Base-by-base conservation (phyloP, 805 yeast genomes). In the Metschnikowia lunata region DNA sequence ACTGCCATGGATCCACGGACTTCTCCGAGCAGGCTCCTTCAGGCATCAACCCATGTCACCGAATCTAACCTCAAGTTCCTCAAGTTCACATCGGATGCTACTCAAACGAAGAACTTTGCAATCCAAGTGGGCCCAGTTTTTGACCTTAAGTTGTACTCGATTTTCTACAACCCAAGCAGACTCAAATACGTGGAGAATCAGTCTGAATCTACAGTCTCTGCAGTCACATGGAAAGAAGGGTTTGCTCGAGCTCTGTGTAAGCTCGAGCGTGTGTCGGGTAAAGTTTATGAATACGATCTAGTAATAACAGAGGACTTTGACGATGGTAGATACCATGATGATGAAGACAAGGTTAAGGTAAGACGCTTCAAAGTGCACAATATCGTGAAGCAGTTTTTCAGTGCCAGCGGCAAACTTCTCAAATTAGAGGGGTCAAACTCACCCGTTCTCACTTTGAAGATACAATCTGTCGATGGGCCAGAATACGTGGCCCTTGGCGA, bases 301-400 rank as follows among this genome's bases (percentile, higher is more conserved):
- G 61, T 57, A 8, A 67, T 85, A 1, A 56, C 56, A 5, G 90
- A 86, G 52, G 75, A 74, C 54, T 79, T 83, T 39, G 71, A 83
- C 52, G 95, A 85, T 61, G 86, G 76, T 0, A 63, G 91, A 43
- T 85, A 83, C 55, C 95, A 85, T 56, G 86, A 85, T 11, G 76
- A 72, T 7, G 76, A 65, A 4, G 47, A 40, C 14, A 35, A 33
- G 9, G 74, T 78, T 0, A 60, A 62, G 26, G 43, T 45, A 1
- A 58, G 69, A 12, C 43, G 45, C 1, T 54, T 75, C 38, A 67
- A 72, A 34, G 56, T 82, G 4, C 56, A 64, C 12, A 54, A 64
- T 4, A 67, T 85, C 2, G 61, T 71, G 4, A 69, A 79, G 44
- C 59, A 84, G 37, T 85, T 82, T 51, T 85, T 83, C 59, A 78